Evolutionary conservation across 306 rosid species (phyloP), one percentile per base, ranked within the genome.

Genomic region (Hylodesmum podocarpum): DNA sequence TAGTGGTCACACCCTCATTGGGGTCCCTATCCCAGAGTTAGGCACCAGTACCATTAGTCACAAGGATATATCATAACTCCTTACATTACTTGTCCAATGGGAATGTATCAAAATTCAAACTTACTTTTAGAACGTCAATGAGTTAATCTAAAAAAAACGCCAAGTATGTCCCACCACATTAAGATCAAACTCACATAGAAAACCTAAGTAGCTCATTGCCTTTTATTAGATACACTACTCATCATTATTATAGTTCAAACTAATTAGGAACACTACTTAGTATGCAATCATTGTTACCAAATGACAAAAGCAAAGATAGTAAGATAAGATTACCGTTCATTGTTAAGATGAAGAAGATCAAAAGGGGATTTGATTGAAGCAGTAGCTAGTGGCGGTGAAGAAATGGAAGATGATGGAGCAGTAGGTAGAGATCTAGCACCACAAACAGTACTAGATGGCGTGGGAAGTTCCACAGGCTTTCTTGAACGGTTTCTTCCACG

Each of bases 401-500:
- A 77, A 40, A 50, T 66, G 72, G 80, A 40, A 24, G 83, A 29
- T 11, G 77, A n/a, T 11, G 77, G 13, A 63, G 72, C 78, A 79
- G 50, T 13, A 5, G 15, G 39, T 55, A 80, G 66, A 84, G 59
- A 14, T 22, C 78, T 80, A 14, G 25, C 21, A 15, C 79, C 81
- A 16, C 59, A 40, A 53, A 9, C 10, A 12, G 68, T 10, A 3
- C 80, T 29, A 80, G 81, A 29, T 71, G 96, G 81, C 78, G 91
- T 86, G 90, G 92, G 79, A 49, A 72, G 89, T 96, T 96, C 99
- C 99, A 96, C 99, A 91, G 90, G 99, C 97, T 96, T 96, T 92
- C 99, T 96, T 96, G 99, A 96, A 96, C 99, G 99, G 93, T 89
- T 93, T 63, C 91, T 72, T 68, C 98, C 99, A 6, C 98, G 98